Evolutionary conservation across 768 basidiomycete species (phyloP), one percentile per base, ranked within the genome.

Genomic region (Boletellus sp.): DNA sequence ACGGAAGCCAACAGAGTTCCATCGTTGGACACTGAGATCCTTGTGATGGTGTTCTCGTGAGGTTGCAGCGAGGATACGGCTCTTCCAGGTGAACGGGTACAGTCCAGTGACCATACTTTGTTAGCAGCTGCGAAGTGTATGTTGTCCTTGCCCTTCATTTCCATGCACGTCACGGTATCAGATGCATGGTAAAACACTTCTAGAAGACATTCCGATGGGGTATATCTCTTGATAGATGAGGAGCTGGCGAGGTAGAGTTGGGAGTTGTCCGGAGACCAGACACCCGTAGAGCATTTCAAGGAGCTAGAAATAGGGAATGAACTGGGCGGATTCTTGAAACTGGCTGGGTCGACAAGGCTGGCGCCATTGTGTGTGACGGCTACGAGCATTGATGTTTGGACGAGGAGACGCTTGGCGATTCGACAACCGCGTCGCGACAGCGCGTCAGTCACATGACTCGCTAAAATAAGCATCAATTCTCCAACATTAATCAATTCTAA

Each of bases 1-100:
- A 78, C 77, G 2, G 78, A 79, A 0, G 81, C 80, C 28, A 89
- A 74, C 19, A 85, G 63, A 4, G 74, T 74, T 12, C 64, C 58
- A 54, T 87, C 85, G 48, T 74, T 81, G 16, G 82, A 84, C 3
- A 87, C 63, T 0, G 85, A 76, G 8, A 90, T 60, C 10, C 75
- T 75, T 11, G 70, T 78, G 35, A 89, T 61, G 7, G 73, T 46
- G 1, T 65, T 51, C 48, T 76, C 79, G 67, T 85, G 83, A 1
- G 76, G 67, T 20, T 74, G 73, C 48, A 86, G 70, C 7, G 76
- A 78, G 45, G 77, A 75, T 3, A 70, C 53, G 43, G 79, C 62
- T 53, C 74, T 76, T 17, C 71, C 57, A 44, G 66, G 64, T 6
- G 64, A 58, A 31, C 55, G 62, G 4, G 72, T 65, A 36, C 70